phyloP scores from a whole-genome alignment of 2,329 filamentous ascomycete genomes.

The Dactylellina parvicollis region DNA sequence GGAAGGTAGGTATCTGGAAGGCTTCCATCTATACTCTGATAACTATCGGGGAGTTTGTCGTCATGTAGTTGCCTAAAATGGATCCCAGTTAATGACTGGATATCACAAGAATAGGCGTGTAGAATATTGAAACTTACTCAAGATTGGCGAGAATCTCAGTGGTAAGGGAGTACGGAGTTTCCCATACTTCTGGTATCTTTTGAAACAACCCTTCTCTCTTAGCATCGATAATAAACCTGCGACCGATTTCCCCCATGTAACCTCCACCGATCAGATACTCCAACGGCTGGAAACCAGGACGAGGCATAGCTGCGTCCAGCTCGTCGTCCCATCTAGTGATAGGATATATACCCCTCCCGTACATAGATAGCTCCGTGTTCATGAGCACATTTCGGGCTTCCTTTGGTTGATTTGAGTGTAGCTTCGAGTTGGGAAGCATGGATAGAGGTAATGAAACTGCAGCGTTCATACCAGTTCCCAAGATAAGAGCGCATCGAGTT shows the following conservation, averaged over 20 bases:
- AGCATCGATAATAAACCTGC: slow-evolving; percentile 58
- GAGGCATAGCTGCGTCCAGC: slow-evolving; percentile 67
- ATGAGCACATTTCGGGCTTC: slow-evolving; percentile 68
- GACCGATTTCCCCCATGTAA: slow-evolving; percentile 73
- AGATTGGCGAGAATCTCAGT: slow-evolving; percentile 44
- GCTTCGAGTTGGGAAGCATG: slow-evolving; percentile 62
- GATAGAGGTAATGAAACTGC: slow-evolving; percentile 72
- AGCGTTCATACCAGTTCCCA: slow-evolving; percentile 75
- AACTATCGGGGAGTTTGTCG: slow-evolving; percentile 18
- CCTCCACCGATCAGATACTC: slow-evolving; percentile 73
- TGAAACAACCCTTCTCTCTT: background rate
- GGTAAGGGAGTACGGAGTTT: slow-evolving; percentile 12
- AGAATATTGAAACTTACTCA: slow-evolving; percentile 27
- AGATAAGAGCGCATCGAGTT: slow-evolving; percentile 72
- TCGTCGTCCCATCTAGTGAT: slow-evolving; percentile 70
- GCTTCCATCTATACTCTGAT: slow-evolving; percentile 10
- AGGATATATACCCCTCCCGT: slow-evolving; percentile 70
- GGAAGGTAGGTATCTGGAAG: slow-evolving; percentile 23
- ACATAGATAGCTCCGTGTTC: slow-evolving; percentile 75
- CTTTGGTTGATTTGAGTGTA: slow-evolving; percentile 15
- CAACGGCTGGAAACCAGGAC: slow-evolving; percentile 71
- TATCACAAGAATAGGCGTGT: background rate
- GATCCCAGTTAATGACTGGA: background rate
- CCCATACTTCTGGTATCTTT: slow-evolving; percentile 13
- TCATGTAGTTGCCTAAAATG: slow-evolving; percentile 2